Conservation (phyloP, 164 flowering plant genomes). For the Vitis rotundifolia region DNA sequence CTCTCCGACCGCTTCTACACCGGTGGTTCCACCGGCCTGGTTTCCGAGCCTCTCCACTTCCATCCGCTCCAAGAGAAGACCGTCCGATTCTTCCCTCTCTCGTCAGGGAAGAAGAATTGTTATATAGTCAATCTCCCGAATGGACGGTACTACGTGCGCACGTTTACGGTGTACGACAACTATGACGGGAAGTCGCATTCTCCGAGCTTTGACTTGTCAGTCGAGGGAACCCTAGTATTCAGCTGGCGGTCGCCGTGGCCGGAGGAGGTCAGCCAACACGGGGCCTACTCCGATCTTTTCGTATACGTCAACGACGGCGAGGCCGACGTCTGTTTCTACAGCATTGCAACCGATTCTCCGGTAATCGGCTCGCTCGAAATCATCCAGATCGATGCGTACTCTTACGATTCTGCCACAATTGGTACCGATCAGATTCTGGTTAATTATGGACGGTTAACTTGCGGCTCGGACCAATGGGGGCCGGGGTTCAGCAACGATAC, state of each 20-base stretch:
- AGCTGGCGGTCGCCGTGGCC: conserved; percentile 91
- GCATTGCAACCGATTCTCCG: conserved; percentile 93
- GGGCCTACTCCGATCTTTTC: conserved; percentile 92
- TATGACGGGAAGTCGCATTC: conserved; percentile 82
- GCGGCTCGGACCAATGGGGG: conserved; percentile 71
- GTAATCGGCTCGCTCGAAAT: conserved; percentile 72
- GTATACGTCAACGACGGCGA: conserved; percentile 55
- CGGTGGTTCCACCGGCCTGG: conserved; percentile 62
- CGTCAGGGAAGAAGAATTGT: conserved; percentile 93
- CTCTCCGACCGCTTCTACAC: conserved; percentile 75
- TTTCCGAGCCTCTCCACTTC: conserved; percentile 82
- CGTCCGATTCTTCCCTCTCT: conserved; percentile 80
- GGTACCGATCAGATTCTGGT: conserved; percentile 51
- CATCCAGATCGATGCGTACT: conserved; percentile 60
- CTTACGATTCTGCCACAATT: conserved; percentile 43
- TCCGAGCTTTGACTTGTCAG: conserved; percentile 83
- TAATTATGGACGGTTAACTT: conserved; percentile 78
- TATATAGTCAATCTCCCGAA: conserved; percentile 55
- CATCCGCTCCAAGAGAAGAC: conserved; percentile 60
- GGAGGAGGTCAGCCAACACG: conserved; percentile 49
- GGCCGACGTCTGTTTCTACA: conserved; percentile 81
- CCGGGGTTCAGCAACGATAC: conserved; percentile 80
- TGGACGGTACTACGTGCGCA: conserved; percentile 75
- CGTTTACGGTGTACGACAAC: conserved; percentile 90
- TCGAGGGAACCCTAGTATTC: conserved; percentile 86